These are phyloP conservation scores for Rhizopogon hawkerae DNA, from an alignment of 1,284 basidiomycete genomes.

Conservation along the genomic window DNA sequence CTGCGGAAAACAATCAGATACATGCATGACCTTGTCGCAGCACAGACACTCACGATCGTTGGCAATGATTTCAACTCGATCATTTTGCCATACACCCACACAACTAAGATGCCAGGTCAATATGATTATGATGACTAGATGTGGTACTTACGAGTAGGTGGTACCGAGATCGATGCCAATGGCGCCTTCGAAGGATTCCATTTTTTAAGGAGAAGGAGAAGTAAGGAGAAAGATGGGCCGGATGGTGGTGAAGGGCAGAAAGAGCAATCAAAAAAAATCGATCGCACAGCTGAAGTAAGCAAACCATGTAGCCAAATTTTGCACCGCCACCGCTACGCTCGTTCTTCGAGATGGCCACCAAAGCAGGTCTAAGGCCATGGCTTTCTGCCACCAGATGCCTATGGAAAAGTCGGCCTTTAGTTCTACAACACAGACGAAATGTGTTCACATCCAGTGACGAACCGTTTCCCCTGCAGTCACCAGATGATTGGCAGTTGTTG, in stretches of 20 bases:
- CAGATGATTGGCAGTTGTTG: slow-evolving; percentile 58
- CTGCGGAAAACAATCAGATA: slow-evolving; percentile 32
- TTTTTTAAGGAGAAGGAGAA: slow-evolving; percentile 42
- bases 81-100: slow-evolving; percentile 98
- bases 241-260: slow-evolving; percentile 22
- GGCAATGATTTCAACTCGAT: slow-evolving; percentile 98
- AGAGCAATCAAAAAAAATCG: slow-evolving; percentile 34
- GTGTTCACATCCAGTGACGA: slow-evolving; percentile 21
- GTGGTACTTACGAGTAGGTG: slow-evolving; percentile 71
- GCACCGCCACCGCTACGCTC: slow-evolving; percentile 41
- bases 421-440: background rate
- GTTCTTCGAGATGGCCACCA: slow-evolving; percentile 25
- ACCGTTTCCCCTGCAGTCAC: slow-evolving; percentile 32
- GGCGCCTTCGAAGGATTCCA: slow-evolving; percentile 96
- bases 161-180: slow-evolving; percentile 92
- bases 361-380: slow-evolving; percentile 34
- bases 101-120: slow-evolving; percentile 43
- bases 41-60: slow-evolving; percentile 69
- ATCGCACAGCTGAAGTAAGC: slow-evolving; percentile 31
- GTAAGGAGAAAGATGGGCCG: slow-evolving; percentile 18
- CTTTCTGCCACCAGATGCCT: slow-evolving; percentile 29
- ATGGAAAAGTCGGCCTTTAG: slow-evolving; percentile 10
- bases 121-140: slow-evolving; percentile 13
- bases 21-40: background rate
- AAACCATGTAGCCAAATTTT: slow-evolving; percentile 20